Evolutionary conservation across 257 asterid genomes (phyloP), one percentile per base, ranked within the genome.

Genomic region (Forsythia suspensa): DNA sequence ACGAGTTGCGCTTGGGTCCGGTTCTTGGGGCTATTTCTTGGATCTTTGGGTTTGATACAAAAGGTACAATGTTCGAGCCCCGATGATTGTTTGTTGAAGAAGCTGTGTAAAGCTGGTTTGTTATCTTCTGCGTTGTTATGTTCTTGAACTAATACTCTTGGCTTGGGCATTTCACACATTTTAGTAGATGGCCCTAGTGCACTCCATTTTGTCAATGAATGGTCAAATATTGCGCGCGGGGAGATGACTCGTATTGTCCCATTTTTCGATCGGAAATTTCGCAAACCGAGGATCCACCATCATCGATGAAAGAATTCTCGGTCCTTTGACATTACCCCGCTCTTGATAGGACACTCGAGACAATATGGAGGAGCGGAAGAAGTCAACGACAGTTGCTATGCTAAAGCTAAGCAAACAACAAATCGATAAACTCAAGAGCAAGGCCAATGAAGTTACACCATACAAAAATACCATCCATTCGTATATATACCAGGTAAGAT

Each of bases 211-310:
- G n/a, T 80, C 2, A n/a, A n/a, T n/a, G n/a, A n/a, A n/a, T n/a
- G n/a, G n/a, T n/a, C n/a, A n/a, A n/a, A n/a, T n/a, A n/a, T 84
- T n/a, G 82, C 83, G 3, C 78, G 82, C 0, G 83, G 87, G 9
- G 82, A 74, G 20, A 15, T 46, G 20, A 29, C 11, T 10, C 40
- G 34, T 6, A 29, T 8, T 13, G 6, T 38, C 1, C 87, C 85
- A 0, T 84, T 43, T 18, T 48, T 84, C 0, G 85, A 84, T 41
- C 52, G 78, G 15, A 59, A 2, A 0, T 0, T 74, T 39, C 12
- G 37, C 48, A 24, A 6, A 4, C 38, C 12, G 67, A 11, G 3
- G 74, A n/a, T n/a, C n/a, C n/a, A n/a, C n/a, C n/a, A n/a, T n/a
- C n/a, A n/a, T n/a, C n/a, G n/a, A n/a, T n/a, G n/a, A n/a, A n/a